Conservation (phyloP, 805 yeast genomes). For the Wickerhamomyces rabaulensis region DNA sequence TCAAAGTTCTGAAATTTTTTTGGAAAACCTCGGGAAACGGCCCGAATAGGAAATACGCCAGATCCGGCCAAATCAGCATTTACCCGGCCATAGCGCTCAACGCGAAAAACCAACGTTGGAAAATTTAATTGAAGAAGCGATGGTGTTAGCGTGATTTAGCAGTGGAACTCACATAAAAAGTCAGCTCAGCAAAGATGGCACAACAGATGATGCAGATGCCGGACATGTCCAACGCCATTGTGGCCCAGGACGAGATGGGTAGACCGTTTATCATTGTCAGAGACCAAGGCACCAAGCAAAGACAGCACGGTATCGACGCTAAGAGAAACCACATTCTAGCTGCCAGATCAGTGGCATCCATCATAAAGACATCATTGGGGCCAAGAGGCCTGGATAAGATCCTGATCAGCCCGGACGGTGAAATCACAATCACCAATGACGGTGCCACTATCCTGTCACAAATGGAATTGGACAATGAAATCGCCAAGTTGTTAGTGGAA, state of each 20-base stretch:
- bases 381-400: constrained; percentile 99
- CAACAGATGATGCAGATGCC: constrained; percentile 51
- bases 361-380: constrained; percentile 88
- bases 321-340: constrained; percentile 84
- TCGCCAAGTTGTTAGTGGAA: constrained; percentile 93
- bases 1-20: constrained; percentile 4
- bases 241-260: constrained; percentile 99
- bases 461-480: constrained; percentile 94
- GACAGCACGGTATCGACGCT: constrained; percentile 78
- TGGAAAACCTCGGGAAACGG: constrained; percentile 1
- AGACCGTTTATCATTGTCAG: constrained; percentile 97
- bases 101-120: not conserved
- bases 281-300: constrained; percentile 63
- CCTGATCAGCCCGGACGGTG: constrained; percentile 92
- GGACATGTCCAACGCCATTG: constrained; percentile 95
- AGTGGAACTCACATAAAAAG: not conserved
- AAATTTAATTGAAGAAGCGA: not conserved
- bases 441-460: constrained; percentile 96
- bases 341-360: constrained; percentile 90
- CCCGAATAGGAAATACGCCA: not conserved
- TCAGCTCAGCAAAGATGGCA: constrained; percentile 20
- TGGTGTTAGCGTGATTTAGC: not conserved
- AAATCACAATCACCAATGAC: constrained; percentile 95
- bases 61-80: not conserved
- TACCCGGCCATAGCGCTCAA: not conserved